Percentiles rank a stretch among this genome's conserved stretches.
Evolutionary conservation across 257 asterid species (phyloP).

Genomic region (Ajuga chamaepitys): DNA sequence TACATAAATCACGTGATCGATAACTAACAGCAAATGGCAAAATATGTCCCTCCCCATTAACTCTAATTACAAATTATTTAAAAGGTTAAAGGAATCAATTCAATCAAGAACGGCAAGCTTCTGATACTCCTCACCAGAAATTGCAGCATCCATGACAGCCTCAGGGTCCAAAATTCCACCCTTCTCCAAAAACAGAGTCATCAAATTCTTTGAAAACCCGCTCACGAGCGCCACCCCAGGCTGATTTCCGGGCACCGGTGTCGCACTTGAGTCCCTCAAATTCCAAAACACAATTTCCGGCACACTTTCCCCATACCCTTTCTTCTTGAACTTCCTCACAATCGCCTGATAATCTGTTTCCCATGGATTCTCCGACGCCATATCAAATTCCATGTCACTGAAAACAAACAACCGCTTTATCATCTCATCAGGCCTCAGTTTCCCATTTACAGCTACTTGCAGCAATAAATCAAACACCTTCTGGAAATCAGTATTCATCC

Average conservation of each 20-base stretch:
- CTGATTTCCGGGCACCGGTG: slow-evolving; percentile 26
- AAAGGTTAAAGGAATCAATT: too few relatives aligned
- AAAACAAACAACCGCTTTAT: slow-evolving; percentile 36
- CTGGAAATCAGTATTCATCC: too few relatives aligned
- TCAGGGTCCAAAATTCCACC: slow-evolving; percentile 17
- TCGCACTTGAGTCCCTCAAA: slow-evolving; percentile 32
- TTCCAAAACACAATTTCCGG: slow-evolving; percentile 48
- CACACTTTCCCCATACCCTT: slow-evolving; percentile 26
- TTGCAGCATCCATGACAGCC: slow-evolving; percentile 32
- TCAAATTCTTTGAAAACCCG: slow-evolving; percentile 37
- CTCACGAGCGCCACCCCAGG: slow-evolving; percentile 33
- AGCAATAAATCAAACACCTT: slow-evolving; percentile 39
- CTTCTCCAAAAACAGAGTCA: too few relatives aligned
- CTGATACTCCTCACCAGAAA: slow-evolving; percentile 30
- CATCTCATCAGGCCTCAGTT: slow-evolving; percentile 22
- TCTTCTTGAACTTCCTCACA: slow-evolving; percentile 23
- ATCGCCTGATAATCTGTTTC: slow-evolving; percentile 34
- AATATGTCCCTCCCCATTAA: too few relatives aligned
- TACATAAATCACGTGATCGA: too few relatives aligned
- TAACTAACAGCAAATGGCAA: too few relatives aligned
- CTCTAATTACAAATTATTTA: too few relatives aligned
- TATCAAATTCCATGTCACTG: slow-evolving; percentile 33
- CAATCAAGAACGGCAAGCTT: slow-evolving; percentile 21
- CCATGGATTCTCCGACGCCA: slow-evolving; percentile 21
- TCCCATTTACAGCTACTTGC: slow-evolving; percentile 23